phyloP scores from a whole-genome alignment of 768 basidiomycete species.

The Mycena haematopus region DNA sequence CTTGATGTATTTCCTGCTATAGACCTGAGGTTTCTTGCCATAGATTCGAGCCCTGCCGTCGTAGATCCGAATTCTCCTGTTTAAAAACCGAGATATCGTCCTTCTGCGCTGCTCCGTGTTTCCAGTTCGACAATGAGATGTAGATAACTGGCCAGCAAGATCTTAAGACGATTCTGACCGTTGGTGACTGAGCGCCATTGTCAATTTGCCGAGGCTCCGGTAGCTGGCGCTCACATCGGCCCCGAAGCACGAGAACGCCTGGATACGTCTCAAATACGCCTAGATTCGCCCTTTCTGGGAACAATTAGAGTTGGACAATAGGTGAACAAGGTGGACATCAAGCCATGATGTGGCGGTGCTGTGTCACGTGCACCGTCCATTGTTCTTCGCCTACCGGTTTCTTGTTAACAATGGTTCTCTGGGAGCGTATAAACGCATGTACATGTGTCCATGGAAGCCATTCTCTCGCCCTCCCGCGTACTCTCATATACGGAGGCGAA shows the following conservation, averaged over 20 bases:
- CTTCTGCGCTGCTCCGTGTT: constrained; percentile 1
- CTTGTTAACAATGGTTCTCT: neutral
- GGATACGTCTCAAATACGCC: too few species aligned
- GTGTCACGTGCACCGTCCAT: neutral
- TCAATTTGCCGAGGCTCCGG: too few species aligned
- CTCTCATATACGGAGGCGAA: neutral
- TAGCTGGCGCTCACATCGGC: too few species aligned
- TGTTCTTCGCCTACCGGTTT: neutral
- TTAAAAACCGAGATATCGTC: neutral
- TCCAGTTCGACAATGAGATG: neutral
- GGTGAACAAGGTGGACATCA: neutral
- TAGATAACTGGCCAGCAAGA: too few species aligned
- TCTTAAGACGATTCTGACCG: too few species aligned
- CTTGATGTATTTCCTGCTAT: constrained; percentile 9
- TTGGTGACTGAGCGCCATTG: too few species aligned
- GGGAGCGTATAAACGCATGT: neutral
- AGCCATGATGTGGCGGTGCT: neutral
- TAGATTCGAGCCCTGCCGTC: too few species aligned
- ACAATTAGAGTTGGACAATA: neutral
- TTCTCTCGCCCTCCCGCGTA: neutral
- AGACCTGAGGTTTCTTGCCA: too few species aligned
- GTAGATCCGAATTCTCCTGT: neutral
- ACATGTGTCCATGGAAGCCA: neutral
- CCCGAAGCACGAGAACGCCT: too few species aligned
- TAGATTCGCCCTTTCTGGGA: too few species aligned